Evolutionary conservation across 257 asterid species (phyloP).

Genomic region (Solanum corneliomulleri): DNA sequence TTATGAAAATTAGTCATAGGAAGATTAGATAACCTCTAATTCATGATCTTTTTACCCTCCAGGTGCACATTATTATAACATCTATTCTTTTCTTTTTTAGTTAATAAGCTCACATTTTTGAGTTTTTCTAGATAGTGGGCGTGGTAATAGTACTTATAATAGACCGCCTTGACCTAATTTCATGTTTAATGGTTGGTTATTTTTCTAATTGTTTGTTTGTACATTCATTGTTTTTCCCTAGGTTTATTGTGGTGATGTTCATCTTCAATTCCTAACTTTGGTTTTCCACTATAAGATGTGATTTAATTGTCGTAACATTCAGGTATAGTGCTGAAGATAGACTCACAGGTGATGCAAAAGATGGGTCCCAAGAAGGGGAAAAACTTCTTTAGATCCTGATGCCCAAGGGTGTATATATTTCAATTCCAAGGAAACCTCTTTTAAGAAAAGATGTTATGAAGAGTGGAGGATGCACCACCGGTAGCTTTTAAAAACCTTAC

Average conservation of each 20-base stretch:
- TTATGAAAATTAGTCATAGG: too few relatives aligned
- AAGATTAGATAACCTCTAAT: too few relatives aligned
- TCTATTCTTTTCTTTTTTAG: neutral
- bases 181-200: neutral
- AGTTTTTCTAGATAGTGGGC: too few relatives aligned
- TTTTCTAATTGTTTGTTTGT: neutral
- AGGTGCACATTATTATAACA: neutral
- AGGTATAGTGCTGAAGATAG: conserved; percentile 94
- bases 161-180: neutral
- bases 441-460: too few relatives aligned
- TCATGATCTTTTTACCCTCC: too few relatives aligned
- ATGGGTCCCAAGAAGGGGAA: conserved; percentile 40
- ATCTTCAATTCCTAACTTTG: neutral
- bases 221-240: neutral
- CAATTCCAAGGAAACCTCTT: too few relatives aligned
- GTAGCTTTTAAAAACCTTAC: too few relatives aligned
- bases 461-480: too few relatives aligned
- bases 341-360: conserved; percentile 84
- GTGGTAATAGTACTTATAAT: too few relatives aligned
- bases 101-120: neutral
- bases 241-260: neutral
- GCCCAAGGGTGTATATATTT: too few relatives aligned
- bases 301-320: conserved; percentile 21
- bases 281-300: neutral
- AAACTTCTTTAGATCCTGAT: too few relatives aligned